Evolutionary conservation across 2,329 filamentous ascomycete genomes (phyloP).

Genomic region (Magnaporthales sp.): DNA sequence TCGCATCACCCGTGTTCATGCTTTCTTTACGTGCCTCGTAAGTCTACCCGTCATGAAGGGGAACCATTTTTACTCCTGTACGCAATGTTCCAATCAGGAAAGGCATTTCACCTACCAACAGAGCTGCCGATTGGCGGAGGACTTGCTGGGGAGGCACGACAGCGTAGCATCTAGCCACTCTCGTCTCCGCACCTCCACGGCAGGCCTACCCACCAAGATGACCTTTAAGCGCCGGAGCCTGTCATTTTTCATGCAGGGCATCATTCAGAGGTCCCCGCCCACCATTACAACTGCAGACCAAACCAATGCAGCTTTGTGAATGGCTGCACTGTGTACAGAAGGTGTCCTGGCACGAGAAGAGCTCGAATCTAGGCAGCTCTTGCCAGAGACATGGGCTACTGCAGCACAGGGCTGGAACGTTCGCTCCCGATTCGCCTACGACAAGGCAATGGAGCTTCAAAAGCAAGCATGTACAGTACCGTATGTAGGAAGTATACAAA

Average conservation of each 20-base stretch:
- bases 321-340: conserved; percentile 15
- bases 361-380: background rate
- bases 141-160: background rate
- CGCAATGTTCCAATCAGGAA: background rate
- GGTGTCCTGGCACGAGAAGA: background rate
- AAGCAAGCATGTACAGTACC: background rate
- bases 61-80: background rate
- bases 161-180: background rate
- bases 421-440: background rate
- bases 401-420: background rate
- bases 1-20: background rate
- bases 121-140: background rate
- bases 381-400: background rate
- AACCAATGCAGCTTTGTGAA: conserved; percentile 19
- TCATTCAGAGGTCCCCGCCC: conserved; percentile 15
- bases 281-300: conserved; percentile 18
- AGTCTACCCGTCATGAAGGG: background rate
- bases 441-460: background rate
- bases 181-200: conserved; percentile 1
- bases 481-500: background rate
- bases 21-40: background rate
- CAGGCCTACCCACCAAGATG: conserved; percentile 11
- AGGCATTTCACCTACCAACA: background rate
- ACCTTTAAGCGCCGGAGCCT: conserved; percentile 49
- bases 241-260: conserved; percentile 38